Conservation (phyloP, 192 early-diverging fungal genomes). For the Backusella liffmaniae region DNA sequence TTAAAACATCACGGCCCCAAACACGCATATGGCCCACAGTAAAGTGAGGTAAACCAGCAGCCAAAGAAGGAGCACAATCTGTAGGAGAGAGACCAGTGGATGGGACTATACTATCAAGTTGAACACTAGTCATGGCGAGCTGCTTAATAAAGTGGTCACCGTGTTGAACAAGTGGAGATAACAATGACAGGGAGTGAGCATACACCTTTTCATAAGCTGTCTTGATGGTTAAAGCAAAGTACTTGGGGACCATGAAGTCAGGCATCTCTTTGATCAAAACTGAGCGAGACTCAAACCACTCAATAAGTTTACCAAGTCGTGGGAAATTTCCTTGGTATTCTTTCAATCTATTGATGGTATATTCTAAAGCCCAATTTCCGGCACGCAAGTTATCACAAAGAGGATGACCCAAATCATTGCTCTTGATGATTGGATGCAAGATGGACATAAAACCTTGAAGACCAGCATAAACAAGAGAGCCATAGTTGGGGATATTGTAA, state of each 20-base stretch:
- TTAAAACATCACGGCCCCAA: constrained; percentile 99
- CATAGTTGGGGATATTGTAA: constrained; percentile 91
- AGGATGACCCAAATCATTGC: constrained; percentile 92
- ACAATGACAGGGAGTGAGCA: constrained; percentile 57
- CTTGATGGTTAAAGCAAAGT: constrained; percentile 84
- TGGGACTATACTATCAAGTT: constrained; percentile 80
- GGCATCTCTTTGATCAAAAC: constrained; percentile 68
- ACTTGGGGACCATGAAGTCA: constrained; percentile 88
- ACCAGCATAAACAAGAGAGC: constrained; percentile 83
- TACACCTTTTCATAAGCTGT: constrained; percentile 75
- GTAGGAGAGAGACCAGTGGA: constrained; percentile 80
- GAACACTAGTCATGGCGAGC: constrained; percentile 78
- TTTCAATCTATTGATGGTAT: constrained; percentile 70
- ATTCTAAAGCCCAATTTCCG: constrained; percentile 93
- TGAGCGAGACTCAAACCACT: constrained; percentile 82
- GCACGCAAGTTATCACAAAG: constrained; percentile 86
- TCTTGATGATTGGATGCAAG: constrained; percentile 72
- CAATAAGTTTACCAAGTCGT: constrained; percentile 36
- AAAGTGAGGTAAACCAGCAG: constrained; percentile 96
- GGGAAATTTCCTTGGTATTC: constrained; percentile 38
- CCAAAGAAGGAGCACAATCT: constrained; percentile 61
- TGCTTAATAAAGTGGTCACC: constrained; percentile 67
- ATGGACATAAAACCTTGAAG: constrained; percentile 90
- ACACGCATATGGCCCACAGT: constrained; percentile 88
- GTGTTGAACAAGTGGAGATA: constrained; percentile 54